Base-by-base conservation (phyloP, 1,139 yeast genomes). In the Diutina siamensis region DNA sequence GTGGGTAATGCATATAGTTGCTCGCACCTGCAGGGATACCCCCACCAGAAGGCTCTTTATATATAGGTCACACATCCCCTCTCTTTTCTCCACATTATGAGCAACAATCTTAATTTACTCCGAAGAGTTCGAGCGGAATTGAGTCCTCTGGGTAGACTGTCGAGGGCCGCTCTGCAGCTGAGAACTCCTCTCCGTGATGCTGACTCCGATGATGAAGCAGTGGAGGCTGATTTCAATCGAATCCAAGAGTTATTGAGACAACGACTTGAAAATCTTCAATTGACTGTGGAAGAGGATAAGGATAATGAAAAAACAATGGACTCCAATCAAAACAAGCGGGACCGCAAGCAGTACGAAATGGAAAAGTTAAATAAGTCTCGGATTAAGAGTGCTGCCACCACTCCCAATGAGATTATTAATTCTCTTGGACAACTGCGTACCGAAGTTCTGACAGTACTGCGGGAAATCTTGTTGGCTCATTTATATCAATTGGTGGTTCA, bases 401-500 rank as follows among this genome's bases (percentile, higher is more conserved):
- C 70, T 7, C 65, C 70, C 35, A 66, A 62, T 47, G 74, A 70
- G 40, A 66, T 71, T 33, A 61, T 71, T 17, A 49, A 50, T 12
- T 68, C 77, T 0, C 61, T 76, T 49, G 55, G 60, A 1, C 58
- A 60, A 44, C 60, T 74, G 1, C 56, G 80, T 48, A 63, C 68
- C 19, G 71, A 69, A 48, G 72, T 76, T 3, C 70, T 76, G 17
- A 62, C 75, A 1, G 62, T 57, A 44, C 71, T 77, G n/a, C 58
- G 80, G 48, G 80, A 75, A 52, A 55, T 73, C 48, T 61, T 76
- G 31, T 59, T 74, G 51, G 76, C 76, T 8, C 79, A 76, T 55
- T 60, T 76, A 44, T 74, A 68, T 53, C 71, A 71, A 49, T 58
- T 74, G 54, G 62, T 72, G 40, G 72, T 71, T 3, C 64, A 67